Base-by-base conservation (phyloP, 805 yeast species). In the Candida xyloterini region DNA sequence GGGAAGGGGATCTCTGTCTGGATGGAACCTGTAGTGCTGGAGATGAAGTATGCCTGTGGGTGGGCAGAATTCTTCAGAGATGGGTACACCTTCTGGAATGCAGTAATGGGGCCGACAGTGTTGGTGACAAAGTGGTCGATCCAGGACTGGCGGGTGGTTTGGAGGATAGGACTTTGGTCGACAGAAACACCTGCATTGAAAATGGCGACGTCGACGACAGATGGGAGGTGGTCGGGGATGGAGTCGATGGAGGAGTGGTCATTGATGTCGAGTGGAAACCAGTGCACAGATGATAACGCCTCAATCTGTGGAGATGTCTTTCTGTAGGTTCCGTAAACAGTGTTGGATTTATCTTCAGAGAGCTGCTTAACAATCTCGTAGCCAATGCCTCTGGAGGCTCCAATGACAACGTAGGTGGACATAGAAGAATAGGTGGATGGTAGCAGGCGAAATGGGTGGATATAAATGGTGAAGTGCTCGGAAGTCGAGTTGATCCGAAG, bases 311-410 rank as follows among this genome's bases (percentile, higher is more conserved):
- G 20, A 6, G 20, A 18, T 4, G 20, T 18, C 6, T 18, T 18
- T 18, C 20, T 18, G 26, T 39, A 27, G 27, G 45, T 14, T 1
- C 59, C 61, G 29, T 60, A 44, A 11, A 63, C 59, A 6, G 30
- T 15, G 35, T 49, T 54, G 10, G 46, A 31, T 22, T 55, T 33
- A 6, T 49, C 40, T 6, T 41, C 36, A 23, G 58, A 48, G 15
- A 67, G 44, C 27, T 51, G 50, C 29, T 59, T 54, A 3, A 53
- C 60, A 7, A 68, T 47, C 1, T 53, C 57, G 13, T 56, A 55
- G 5, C 75, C 75, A 35, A 70, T 63, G 4, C 74, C 74, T 40
- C 68, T 56, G 15, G 69, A 65, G 15, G 69, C 69, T 10, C 76
- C 75, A 2, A 71, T 61, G n/a, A 70, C 47, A 4, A 70, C 50